phyloP scores from a whole-genome alignment of 352 stramenopile species.

The Pilasporangium apinafurcum region DNA sequence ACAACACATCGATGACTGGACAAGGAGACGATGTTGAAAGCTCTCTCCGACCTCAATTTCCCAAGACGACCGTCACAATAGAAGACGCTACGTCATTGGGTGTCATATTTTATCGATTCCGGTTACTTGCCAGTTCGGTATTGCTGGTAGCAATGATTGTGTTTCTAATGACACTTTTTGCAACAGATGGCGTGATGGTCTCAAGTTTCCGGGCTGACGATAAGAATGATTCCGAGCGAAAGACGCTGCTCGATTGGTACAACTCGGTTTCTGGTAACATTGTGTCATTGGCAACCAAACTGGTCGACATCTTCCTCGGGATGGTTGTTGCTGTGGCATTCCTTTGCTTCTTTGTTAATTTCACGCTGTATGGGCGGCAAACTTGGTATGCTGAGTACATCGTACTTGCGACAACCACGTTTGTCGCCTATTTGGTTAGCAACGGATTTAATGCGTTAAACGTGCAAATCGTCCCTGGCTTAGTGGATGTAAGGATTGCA shows the following conservation, averaged over 20 bases:
- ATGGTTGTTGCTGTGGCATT: constrained; percentile 8
- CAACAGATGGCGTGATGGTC: constrained; percentile 8
- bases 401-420: constrained; percentile 1
- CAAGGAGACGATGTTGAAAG: too few relatives aligned
- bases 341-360: constrained; percentile 7
- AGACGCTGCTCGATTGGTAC: constrained; percentile 15
- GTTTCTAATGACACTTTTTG: too few relatives aligned
- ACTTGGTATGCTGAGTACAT: too few relatives aligned
- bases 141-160: too few relatives aligned
- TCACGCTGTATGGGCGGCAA: too few relatives aligned
- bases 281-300: constrained; percentile 9
- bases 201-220: constrained; percentile 2
- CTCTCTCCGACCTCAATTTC: too few relatives aligned
- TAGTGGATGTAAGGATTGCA: neutral
- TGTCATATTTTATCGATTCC: too few relatives aligned
- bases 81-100: too few relatives aligned
- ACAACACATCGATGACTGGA: too few relatives aligned
- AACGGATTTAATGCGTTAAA: constrained; percentile 20
- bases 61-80: too few relatives aligned
- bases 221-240: constrained; percentile 4
- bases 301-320: constrained; percentile 8
- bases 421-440: constrained; percentile 9
- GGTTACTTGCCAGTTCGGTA: too few relatives aligned
- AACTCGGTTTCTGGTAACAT: constrained; percentile 14
- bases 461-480: constrained; percentile 8